Evolutionary conservation across 2,329 filamentous ascomycete species (phyloP).

Genomic region (Drechslerella dactyloides): DNA sequence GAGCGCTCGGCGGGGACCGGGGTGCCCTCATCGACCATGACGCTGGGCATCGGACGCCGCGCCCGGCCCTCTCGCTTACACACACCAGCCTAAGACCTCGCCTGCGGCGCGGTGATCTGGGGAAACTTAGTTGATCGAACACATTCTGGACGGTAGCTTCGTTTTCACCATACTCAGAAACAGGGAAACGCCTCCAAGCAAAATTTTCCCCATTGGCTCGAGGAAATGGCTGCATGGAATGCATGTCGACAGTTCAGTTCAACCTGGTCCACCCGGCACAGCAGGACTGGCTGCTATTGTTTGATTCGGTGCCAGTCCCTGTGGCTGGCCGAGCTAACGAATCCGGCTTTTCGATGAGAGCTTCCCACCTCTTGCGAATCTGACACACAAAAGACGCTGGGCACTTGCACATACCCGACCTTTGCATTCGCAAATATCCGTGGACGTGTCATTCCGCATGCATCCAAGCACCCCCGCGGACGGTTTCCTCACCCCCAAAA

Average conservation of each 20-base stretch:
- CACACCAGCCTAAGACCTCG: constrained; percentile 18
- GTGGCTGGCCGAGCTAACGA: neutral
- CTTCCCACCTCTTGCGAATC: constrained; percentile 10
- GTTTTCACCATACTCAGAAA: neutral
- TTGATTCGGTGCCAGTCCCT: no score
- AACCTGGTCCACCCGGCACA: no score
- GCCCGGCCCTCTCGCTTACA: constrained; percentile 23
- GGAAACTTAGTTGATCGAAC: constrained; percentile 17
- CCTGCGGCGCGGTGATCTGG: constrained; percentile 18
- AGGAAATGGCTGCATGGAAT: no score
- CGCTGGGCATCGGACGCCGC: constrained; percentile 7
- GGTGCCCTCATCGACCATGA: constrained; percentile 4
- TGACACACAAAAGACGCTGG: neutral
- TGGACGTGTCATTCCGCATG: constrained; percentile 13
- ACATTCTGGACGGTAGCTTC: neutral
- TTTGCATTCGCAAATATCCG: constrained; percentile 6
- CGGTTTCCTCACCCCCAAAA: constrained; percentile 5
- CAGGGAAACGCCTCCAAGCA: neutral
- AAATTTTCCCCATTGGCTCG: no score
- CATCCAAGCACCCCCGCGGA: constrained; percentile 25
- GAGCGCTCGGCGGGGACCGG: neutral
- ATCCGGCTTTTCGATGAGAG: constrained; percentile 3
- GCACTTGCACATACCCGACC: neutral
- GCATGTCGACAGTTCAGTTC: no score
- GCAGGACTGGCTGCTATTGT: no score